Evolutionary conservation across 768 basidiomycete genomes (phyloP).

Genomic region (Rhodosporidiobolus sp.): DNA sequence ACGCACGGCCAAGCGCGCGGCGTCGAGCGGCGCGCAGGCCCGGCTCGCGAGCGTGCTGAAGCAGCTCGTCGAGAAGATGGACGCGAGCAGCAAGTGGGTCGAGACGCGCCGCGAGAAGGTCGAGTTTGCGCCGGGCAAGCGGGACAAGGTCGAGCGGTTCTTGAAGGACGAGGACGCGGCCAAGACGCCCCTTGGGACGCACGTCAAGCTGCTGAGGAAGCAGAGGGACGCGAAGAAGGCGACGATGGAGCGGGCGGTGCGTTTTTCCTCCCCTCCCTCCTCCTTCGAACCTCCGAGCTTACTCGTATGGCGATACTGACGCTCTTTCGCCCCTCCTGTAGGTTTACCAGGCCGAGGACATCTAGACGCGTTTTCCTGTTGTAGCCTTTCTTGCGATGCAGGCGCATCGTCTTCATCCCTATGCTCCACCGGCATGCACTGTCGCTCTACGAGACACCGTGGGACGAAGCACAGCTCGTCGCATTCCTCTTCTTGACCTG

Average conservation of each 20-base stretch:
- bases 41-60: constrained; percentile 58
- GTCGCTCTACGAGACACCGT: too few species aligned
- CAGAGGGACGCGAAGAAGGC: constrained; percentile 59
- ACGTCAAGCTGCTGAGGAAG: constrained; percentile 73
- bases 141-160: constrained; percentile 65
- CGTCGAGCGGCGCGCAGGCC: constrained; percentile 57
- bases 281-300: too few species aligned
- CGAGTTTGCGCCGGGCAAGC: constrained; percentile 68
- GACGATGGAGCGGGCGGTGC: constrained; percentile 48
- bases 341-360: too few species aligned
- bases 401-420: too few species aligned
- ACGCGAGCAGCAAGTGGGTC: constrained; percentile 77
- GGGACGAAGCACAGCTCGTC: too few species aligned
- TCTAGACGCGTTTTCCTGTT: too few species aligned
- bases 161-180: constrained; percentile 57
- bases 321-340: too few species aligned
- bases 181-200: constrained; percentile 66
- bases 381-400: too few species aligned
- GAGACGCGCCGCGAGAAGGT: constrained; percentile 68
- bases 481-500: too few species aligned
- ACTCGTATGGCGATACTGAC: too few species aligned
- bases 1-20: constrained; percentile 66
- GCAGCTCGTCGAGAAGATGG: constrained; percentile 76
- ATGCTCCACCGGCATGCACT: too few species aligned
- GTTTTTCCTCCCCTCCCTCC: neutral